phyloP scores from a whole-genome alignment of 805 yeast genomes.

The Babjeviella inositovora region DNA sequence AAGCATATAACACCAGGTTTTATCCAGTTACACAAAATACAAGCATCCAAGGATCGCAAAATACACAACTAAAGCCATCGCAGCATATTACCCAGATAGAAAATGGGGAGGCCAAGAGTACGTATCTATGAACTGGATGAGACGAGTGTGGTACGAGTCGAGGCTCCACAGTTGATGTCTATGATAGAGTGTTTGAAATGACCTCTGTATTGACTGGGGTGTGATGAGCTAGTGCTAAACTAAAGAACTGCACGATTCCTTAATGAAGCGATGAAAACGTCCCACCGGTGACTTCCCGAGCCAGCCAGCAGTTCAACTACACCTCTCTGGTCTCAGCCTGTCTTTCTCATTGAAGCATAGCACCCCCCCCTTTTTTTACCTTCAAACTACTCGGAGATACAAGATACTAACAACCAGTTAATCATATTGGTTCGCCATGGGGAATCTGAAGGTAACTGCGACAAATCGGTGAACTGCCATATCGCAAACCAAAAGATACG shows the following conservation, averaged over 20 bases:
- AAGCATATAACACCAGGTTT: too few species aligned
- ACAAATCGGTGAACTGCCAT: constrained; percentile 63
- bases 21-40: too few species aligned
- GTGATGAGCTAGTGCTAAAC: too few species aligned
- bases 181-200: too few species aligned
- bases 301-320: not conserved
- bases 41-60: too few species aligned
- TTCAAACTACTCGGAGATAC: constrained; percentile 5
- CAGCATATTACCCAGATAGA: not conserved
- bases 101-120: constrained; percentile 25
- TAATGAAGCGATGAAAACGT: constrained; percentile 5
- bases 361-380: constrained; percentile 1
- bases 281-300: constrained; percentile 8
- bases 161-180: too few species aligned
- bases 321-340: not conserved
- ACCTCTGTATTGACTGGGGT: too few species aligned
- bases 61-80: not conserved
- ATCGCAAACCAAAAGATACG: constrained; percentile 73
- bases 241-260: constrained; percentile 1
- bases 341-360: not conserved
- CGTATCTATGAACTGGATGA: too few species aligned
- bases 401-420: constrained; percentile 18
- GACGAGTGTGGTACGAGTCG: too few species aligned
- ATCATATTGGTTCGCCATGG: constrained; percentile 82
- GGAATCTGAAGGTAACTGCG: constrained; percentile 81